Conservation (phyloP, 306 rosid genomes). For the Glycine tomentella region DNA sequence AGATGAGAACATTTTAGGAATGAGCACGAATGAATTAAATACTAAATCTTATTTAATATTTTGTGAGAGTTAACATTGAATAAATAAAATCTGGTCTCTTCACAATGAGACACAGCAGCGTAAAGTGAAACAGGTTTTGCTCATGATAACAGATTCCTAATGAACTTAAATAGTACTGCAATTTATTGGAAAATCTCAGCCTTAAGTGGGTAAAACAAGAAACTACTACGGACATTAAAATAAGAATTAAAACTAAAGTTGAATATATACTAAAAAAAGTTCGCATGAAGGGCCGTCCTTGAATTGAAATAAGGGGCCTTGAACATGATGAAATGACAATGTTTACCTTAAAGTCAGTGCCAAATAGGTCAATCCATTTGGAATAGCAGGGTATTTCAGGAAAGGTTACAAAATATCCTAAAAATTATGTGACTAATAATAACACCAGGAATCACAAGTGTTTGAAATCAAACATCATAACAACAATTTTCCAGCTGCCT, state of each 20-base stretch:
- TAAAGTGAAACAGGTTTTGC: background rate
- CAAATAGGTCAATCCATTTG: constrained; percentile 9
- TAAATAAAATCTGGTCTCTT: background rate
- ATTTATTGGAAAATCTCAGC: background rate
- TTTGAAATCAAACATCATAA: background rate
- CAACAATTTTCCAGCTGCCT: background rate
- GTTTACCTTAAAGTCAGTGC: background rate
- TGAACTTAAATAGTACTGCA: background rate
- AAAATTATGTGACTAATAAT: background rate
- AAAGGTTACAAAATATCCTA: background rate
- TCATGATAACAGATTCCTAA: background rate
- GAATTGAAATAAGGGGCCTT: constrained; percentile 1
- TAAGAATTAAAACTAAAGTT: background rate
- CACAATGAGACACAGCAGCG: background rate
- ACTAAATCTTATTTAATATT: too few relatives aligned
- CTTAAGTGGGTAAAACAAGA: background rate
- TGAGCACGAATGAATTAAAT: too few relatives aligned
- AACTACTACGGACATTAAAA: background rate
- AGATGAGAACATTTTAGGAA: background rate
- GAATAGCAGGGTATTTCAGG: constrained; percentile 3
- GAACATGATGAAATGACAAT: constrained; percentile 1
- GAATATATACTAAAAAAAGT: background rate
- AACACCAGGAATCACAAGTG: background rate
- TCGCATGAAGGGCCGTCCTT: background rate
- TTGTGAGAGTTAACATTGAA: too few relatives aligned